Evolutionary conservation across 164 flowering plant genomes (phyloP).

Genomic region (Piper longum): DNA sequence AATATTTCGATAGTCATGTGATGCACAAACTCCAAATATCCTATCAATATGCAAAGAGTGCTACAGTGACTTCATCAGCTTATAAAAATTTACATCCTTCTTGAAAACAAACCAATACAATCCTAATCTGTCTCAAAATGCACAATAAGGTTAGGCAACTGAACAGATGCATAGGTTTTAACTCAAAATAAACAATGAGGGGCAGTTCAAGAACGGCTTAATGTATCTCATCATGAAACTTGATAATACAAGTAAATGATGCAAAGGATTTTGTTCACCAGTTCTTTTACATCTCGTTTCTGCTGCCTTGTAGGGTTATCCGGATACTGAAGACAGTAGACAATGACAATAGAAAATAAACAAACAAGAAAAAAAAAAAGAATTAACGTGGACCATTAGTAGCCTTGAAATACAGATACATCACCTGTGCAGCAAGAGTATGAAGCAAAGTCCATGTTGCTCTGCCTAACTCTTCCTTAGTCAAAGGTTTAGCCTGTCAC

Average conservation of each 20-base stretch:
- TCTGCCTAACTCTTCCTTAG: constrained; percentile 91
- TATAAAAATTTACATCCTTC: not conserved
- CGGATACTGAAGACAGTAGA: constrained; percentile 49
- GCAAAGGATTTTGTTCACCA: constrained; percentile 28
- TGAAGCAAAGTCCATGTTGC: constrained; percentile 97
- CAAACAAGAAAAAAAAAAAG: not conserved
- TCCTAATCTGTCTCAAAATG: not conserved
- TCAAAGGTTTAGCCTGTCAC: constrained; percentile 40
- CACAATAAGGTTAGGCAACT: not conserved
- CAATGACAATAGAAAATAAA: not conserved
- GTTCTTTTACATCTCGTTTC: constrained; percentile 80
- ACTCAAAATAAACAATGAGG: not conserved
- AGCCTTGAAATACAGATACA: not conserved
- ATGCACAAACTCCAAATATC: too few relatives aligned
- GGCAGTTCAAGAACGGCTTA: not conserved
- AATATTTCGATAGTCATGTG: too few relatives aligned
- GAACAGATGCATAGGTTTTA: too few relatives aligned
- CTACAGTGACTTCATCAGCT: too few relatives aligned
- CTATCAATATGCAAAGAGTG: too few relatives aligned
- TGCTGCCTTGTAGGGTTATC: constrained; percentile 87
- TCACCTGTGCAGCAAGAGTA: constrained; percentile 89
- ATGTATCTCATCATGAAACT: not conserved
- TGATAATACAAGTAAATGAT: not conserved
- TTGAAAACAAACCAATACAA: not conserved
- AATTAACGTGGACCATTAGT: not conserved